Conservation (phyloP, 164 flowering plant species). For the Aristolochia contorta region DNA sequence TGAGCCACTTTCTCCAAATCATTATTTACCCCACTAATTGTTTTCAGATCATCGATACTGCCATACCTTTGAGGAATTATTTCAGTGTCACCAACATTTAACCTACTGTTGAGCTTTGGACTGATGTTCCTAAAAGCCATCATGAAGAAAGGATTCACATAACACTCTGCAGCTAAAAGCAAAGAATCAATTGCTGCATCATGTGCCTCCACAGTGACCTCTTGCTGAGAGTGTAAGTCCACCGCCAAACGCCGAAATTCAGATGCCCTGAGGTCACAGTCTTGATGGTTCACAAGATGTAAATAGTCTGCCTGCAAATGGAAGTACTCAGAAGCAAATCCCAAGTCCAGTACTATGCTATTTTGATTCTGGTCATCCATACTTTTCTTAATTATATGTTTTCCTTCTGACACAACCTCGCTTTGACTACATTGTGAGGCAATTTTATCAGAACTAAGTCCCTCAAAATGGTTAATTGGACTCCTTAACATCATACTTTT, state of each 20-base stretch:
- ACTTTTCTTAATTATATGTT: slow-evolving; percentile 17
- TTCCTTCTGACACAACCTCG: slow-evolving; percentile 26
- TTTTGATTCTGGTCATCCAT: slow-evolving; percentile 11
- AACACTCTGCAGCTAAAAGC: slow-evolving; percentile 90
- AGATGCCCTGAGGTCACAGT: slow-evolving; percentile 70
- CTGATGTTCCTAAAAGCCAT: slow-evolving; percentile 26
- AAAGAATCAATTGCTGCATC: slow-evolving; percentile 84
- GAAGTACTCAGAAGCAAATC: slow-evolving; percentile 34
- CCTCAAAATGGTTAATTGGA: slow-evolving; percentile 16
- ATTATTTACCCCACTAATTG: slow-evolving; percentile 9
- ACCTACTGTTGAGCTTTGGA: slow-evolving; percentile 18
- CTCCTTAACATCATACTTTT: slow-evolving; percentile 30
- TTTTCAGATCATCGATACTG: slow-evolving; percentile 24
- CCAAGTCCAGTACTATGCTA: slow-evolving; percentile 35
- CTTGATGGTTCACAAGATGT: slow-evolving; percentile 58
- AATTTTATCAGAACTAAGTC: slow-evolving; percentile 18
- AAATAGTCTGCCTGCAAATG: slow-evolving; percentile 66
- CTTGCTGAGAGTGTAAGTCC: slow-evolving; percentile 57
- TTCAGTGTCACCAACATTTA: slow-evolving; percentile 10
- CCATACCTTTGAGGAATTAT: slow-evolving; percentile 10
- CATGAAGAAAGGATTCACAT: slow-evolving; percentile 73
- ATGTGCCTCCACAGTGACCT: slow-evolving; percentile 53
- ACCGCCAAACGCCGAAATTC: slow-evolving; percentile 70
- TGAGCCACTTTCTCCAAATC: slow-evolving; percentile 37
- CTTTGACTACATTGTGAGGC: slow-evolving; percentile 17